phyloP scores from a whole-genome alignment of 2,329 filamentous ascomycete genomes.

The Penicillium concentricum region DNA sequence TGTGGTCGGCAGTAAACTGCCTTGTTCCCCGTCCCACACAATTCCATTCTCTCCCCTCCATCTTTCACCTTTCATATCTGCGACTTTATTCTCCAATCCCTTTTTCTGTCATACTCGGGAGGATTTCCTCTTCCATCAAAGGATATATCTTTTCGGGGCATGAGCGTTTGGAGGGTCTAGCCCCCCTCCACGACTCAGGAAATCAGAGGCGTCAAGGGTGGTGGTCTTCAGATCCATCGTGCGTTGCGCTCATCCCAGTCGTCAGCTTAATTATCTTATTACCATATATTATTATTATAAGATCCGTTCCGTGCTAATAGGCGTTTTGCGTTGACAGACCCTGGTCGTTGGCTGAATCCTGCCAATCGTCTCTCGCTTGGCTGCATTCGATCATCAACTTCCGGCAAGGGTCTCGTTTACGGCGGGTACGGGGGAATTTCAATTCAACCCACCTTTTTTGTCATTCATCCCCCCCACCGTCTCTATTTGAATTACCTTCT shows the following conservation, averaged over 20 bases:
- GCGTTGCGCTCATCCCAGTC: conserved; percentile 5
- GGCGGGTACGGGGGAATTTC: conserved; percentile 36
- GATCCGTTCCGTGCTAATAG: conserved; percentile 4
- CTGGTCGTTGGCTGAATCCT: conserved; percentile 20
- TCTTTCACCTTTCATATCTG: not conserved
- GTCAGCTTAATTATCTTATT: conserved; percentile 9
- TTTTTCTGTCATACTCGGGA: not conserved
- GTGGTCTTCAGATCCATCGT: conserved; percentile 10
- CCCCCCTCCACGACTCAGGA: conserved; percentile 22
- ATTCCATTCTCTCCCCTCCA: conserved; percentile 2
- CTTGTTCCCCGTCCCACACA: not conserved
- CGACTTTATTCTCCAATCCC: not conserved
- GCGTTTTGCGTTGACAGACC: conserved; percentile 16
- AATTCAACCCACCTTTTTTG: conserved; percentile 13
- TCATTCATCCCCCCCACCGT: not conserved
- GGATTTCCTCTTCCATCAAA: conserved; percentile 6
- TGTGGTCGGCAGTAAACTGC: conserved; percentile 5
- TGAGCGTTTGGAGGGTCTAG: conserved; percentile 36
- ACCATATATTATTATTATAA: conserved; percentile 10
- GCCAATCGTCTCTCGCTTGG: conserved; percentile 22
- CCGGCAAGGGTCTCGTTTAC: conserved; percentile 30
- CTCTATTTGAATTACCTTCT: conserved; percentile 4
- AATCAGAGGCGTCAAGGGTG: conserved; percentile 7
- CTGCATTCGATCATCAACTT: conserved; percentile 15
- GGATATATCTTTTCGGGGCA: conserved; percentile 24